Conservation (phyloP, 192 early-diverging fungal genomes). For the Piromyces sp. region DNA sequence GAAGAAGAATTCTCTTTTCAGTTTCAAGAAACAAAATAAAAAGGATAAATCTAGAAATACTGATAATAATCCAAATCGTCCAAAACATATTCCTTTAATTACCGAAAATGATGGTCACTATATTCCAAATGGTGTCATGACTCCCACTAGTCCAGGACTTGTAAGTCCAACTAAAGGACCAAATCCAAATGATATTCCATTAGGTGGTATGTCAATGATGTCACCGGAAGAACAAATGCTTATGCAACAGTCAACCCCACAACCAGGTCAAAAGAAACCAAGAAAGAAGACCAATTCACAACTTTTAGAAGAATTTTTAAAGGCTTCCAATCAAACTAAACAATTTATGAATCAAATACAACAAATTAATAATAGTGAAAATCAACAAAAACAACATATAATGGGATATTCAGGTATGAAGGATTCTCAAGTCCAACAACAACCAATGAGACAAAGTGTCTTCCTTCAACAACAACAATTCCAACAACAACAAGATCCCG, state of each 20-base stretch:
- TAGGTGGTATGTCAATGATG: background rate
- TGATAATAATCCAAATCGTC: background rate
- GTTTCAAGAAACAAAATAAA: background rate
- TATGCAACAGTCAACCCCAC: background rate
- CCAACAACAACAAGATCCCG: background rate
- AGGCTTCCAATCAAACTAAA: background rate
- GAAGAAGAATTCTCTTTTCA: background rate
- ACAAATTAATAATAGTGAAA: background rate
- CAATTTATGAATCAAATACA: background rate
- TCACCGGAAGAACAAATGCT: background rate
- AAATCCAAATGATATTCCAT: background rate
- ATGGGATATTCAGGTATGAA: too few relatives aligned
- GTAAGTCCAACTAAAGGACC: background rate
- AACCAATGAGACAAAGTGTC: background rate
- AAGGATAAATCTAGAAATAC: background rate
- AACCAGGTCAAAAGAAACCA: background rate
- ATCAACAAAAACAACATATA: background rate
- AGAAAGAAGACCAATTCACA: background rate
- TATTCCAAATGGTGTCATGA: background rate
- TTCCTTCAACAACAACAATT: background rate
- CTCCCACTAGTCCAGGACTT: background rate
- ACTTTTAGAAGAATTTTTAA: background rate
- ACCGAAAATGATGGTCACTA: background rate
- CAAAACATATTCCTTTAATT: background rate
- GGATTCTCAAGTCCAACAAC: background rate